phyloP scores from a whole-genome alignment of 352 stramenopile species.

The Phytophthora hybrid region DNA sequence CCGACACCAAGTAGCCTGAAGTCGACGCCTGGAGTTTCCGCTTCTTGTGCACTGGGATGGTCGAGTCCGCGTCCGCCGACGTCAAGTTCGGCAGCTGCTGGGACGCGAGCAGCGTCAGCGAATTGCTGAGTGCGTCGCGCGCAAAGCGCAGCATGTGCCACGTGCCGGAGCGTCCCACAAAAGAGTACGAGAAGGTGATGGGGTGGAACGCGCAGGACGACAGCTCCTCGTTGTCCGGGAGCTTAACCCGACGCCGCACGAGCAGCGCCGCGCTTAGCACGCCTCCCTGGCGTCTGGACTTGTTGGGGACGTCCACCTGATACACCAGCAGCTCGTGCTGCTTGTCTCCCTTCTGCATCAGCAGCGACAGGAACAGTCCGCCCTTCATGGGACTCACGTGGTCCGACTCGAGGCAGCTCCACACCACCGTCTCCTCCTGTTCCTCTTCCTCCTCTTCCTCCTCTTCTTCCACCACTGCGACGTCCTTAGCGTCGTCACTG shows the following conservation, averaged over 20 bases:
- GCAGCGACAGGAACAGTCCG: conserved; percentile 66
- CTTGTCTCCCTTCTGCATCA: conserved; percentile 47
- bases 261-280: conserved; percentile 43
- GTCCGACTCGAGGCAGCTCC: conserved; percentile 62
- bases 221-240: conserved; percentile 43
- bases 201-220: conserved; percentile 71
- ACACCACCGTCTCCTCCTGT: conserved; percentile 48
- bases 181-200: conserved; percentile 76
- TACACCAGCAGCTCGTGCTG: conserved; percentile 66
- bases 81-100: conserved; percentile 54
- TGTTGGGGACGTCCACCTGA: conserved; percentile 48
- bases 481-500: conserved; percentile 47
- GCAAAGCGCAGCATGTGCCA: conserved; percentile 63
- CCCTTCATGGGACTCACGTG: conserved; percentile 66
- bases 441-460: conserved; percentile 33
- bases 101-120: conserved; percentile 50
- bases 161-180: conserved; percentile 62
- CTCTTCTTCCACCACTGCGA: conserved; percentile 25
- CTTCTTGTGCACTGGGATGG: conserved; percentile 64
- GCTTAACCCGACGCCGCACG: conserved; percentile 42
- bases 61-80: conserved; percentile 28
- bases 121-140: conserved; percentile 57
- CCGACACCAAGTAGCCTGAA: conserved; percentile 45
- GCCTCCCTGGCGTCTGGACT: conserved; percentile 44
- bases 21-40: conserved; percentile 56